Percentiles rank a stretch among this genome's conserved stretches.
phyloP scores from a whole-genome alignment of 805 yeast genomes.

The Ogataea allantospora region DNA sequence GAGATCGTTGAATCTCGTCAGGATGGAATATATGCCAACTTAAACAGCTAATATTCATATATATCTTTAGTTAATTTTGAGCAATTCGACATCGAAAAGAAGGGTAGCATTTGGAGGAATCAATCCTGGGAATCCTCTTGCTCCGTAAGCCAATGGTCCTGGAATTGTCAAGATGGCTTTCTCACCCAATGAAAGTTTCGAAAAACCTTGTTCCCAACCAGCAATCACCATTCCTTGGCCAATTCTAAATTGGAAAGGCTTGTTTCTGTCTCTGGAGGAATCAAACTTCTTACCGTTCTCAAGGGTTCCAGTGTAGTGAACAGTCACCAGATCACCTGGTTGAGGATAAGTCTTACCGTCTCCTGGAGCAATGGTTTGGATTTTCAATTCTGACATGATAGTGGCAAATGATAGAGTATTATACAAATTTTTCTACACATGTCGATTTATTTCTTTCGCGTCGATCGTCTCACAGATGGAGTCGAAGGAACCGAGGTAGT shows the following conservation, averaged over 20 bases:
- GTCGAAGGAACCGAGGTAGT: conserved; percentile 16
- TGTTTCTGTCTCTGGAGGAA: conserved; percentile 91
- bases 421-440: conserved; percentile 3
- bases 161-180: conserved; percentile 91
- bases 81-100: conserved; percentile 77
- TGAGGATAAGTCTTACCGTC: conserved; percentile 87
- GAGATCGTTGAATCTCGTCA: conserved; percentile 29
- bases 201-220: conserved; percentile 96
- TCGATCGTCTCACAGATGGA: conserved; percentile 22
- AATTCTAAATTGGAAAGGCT: conserved; percentile 90
- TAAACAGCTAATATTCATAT: conserved; percentile 3
- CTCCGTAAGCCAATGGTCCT: conserved; percentile 90
- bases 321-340: conserved; percentile 83
- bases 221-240: conserved; percentile 96
- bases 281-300: conserved; percentile 96
- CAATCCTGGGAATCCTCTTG: conserved; percentile 93
- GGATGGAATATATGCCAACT: conserved; percentile 26
- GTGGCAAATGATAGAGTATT: conserved; percentile 4
- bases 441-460: conserved; percentile 19
- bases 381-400: conserved; percentile 31
- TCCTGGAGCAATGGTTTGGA: conserved; percentile 45
- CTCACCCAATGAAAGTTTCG: conserved; percentile 88
- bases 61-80: conserved; percentile 46
- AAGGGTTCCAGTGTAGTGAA: conserved; percentile 93
- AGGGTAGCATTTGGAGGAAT: conserved; percentile 97